Conservation (phyloP, 2,329 filamentous ascomycete genomes). For the Fusarium nematophilum region DNA sequence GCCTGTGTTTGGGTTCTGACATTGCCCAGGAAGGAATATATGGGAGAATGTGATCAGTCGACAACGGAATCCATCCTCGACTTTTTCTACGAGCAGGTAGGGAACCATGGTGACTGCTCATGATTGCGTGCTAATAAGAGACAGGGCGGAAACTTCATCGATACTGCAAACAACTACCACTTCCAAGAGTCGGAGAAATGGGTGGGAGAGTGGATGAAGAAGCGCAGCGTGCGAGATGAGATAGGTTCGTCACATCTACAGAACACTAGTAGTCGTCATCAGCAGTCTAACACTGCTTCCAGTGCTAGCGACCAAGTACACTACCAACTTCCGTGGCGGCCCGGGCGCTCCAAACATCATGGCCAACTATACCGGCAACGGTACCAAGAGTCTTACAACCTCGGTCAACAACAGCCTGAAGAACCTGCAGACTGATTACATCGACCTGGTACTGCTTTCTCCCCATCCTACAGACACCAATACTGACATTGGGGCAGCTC, state of each 20-base stretch:
- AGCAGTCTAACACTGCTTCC: slow-evolving; percentile 1
- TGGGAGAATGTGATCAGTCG: slow-evolving; percentile 74
- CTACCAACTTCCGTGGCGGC: slow-evolving; percentile 65
- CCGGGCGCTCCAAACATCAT: slow-evolving; percentile 55
- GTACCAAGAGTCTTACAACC: slow-evolving; percentile 68
- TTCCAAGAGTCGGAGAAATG: slow-evolving; percentile 70
- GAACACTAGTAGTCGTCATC: background rate
- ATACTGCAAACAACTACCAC: slow-evolving; percentile 78
- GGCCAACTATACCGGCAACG: slow-evolving; percentile 68
- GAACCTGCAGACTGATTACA: slow-evolving; percentile 75
- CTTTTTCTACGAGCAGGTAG: slow-evolving; percentile 68
- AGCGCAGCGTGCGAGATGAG: slow-evolving; percentile 72
- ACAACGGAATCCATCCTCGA: slow-evolving; percentile 73
- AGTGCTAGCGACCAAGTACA: slow-evolving; percentile 78
- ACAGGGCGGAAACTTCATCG: slow-evolving; percentile 75
- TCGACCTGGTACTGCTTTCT: slow-evolving; percentile 65
- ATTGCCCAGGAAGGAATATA: slow-evolving; percentile 57
- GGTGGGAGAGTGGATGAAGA: slow-evolving; percentile 78
- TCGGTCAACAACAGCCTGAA: slow-evolving; percentile 67
- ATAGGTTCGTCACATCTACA: slow-evolving; percentile 58
- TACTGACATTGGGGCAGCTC: slow-evolving; percentile 50
- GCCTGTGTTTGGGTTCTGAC: background rate
- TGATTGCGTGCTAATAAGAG: slow-evolving; percentile 15
- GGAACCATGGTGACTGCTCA: background rate
- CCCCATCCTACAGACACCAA: no score